phyloP scores from a whole-genome alignment of 139 green algal species.

The Picochlorum sp. region DNA sequence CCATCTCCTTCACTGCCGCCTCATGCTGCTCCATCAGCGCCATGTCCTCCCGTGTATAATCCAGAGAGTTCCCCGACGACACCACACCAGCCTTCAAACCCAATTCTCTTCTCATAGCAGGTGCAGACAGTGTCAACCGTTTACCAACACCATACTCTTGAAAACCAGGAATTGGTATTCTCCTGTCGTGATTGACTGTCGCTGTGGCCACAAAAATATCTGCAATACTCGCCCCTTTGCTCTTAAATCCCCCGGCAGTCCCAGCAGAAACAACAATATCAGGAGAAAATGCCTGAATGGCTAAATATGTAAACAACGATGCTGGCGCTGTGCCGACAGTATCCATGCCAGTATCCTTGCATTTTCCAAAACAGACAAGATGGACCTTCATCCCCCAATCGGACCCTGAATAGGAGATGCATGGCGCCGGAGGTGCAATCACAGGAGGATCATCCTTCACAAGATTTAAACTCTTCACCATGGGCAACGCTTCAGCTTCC shows the following conservation, averaged over 20 bases:
- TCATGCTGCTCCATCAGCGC: conserved; percentile 62
- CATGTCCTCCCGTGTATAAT: conserved; percentile 73
- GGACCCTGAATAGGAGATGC: conserved; percentile 53
- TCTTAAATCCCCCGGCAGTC: conserved; percentile 88
- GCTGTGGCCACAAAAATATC: conserved; percentile 78
- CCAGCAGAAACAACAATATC: conserved; percentile 87
- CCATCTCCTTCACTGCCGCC: conserved; percentile 91
- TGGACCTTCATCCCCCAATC: conserved; percentile 46
- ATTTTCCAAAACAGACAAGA: conserved; percentile 72
- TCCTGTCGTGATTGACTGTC: conserved; percentile 85
- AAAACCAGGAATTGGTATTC: conserved; percentile 82
- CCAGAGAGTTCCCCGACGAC: conserved; percentile 80
- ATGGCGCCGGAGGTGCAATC: conserved; percentile 52
- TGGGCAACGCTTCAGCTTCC: conserved; percentile 74
- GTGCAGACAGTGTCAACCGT: conserved; percentile 32
- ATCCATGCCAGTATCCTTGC: conserved; percentile 59
- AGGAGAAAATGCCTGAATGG: conserved; percentile 62
- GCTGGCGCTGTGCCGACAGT: conserved; percentile 86
- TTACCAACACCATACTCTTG: conserved; percentile 60
- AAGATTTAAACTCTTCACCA: conserved; percentile 62
- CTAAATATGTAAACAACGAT: conserved; percentile 74
- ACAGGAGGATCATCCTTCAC: conserved; percentile 39
- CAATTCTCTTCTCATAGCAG: conserved; percentile 38
- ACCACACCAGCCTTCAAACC: conserved; percentile 66
- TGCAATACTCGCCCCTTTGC: conserved; percentile 75